Evolutionary conservation across 768 basidiomycete genomes (phyloP), one percentile per base, ranked within the genome.

Genomic region (Macrocybe gigantea): DNA sequence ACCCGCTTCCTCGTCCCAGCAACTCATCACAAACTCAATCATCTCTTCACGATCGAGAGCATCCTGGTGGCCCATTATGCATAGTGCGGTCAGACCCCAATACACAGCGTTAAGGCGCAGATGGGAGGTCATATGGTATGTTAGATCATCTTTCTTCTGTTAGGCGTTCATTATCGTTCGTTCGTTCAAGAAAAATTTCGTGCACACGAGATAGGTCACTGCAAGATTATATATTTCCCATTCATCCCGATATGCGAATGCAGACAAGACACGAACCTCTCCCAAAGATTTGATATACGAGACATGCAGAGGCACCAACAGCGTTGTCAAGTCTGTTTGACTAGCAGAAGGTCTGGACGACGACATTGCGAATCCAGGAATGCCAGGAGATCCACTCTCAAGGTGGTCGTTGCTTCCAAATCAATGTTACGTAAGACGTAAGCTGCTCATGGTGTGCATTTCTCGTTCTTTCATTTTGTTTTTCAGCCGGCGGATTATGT

Each of bases 81-180:
- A 87, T 2, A 95, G 69, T 0, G 96, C 93, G 0, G 88, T 92
- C 36, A 93, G 71, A 6, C 93, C 96, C 96, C 96, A 99, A 65
- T 96, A 99, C 6, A 98, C 74, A 2, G 93, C 95, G 64, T 97
- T 98, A 66, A 99, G 73, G 6, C 95, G 88, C 6, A 98, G 77
- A 65, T 99, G 96, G 9, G 93, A 75, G 0, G 94, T 94, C 13
- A 95, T 74, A 63, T 95, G 91, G 67, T 95, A 95, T 1, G 78
- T 74, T 12, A 96, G 75, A 54, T 93, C 91, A 70, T 91, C 82
- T 49, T 85, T 85, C 66, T 72, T 84, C 88, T 88, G 57, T 31
- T 30, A 33, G 8, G 8, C 4, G 22, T 22, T 22, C 22, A 22
- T 22, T 22, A 22, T 33, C 29, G 31, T 13, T 15, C 12, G 32